These are phyloP conservation scores for Eucalyptus polybractea DNA, from an alignment of 345 rosid genomes.

Conservation along the genomic window DNA sequence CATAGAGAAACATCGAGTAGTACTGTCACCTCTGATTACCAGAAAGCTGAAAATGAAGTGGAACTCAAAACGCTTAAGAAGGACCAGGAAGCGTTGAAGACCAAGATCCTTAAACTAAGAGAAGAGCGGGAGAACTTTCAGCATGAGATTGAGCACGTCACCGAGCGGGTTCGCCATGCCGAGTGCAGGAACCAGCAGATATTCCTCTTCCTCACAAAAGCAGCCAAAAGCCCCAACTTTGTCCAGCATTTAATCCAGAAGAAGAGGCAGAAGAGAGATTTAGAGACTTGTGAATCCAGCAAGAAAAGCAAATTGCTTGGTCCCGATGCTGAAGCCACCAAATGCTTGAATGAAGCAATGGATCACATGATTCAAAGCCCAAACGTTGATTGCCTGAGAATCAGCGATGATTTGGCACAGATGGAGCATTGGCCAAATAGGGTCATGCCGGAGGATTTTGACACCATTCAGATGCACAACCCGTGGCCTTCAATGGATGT, in stretches of 20 bases:
- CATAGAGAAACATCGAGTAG: background rate
- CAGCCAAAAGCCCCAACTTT: constrained; percentile 18
- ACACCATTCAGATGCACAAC: background rate
- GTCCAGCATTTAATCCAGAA: constrained; percentile 21
- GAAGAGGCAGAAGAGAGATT: constrained; percentile 19
- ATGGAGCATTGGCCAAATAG: background rate
- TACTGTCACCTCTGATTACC: background rate
- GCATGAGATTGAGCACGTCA: constrained; percentile 10
- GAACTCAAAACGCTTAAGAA: constrained; percentile 23
- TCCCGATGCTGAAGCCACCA: background rate
- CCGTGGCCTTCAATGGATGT: background rate
- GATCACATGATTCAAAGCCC: background rate
- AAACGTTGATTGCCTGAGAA: background rate
- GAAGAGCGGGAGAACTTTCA: constrained; percentile 6
- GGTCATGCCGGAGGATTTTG: background rate
- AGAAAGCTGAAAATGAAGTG: background rate
- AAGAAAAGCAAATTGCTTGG: constrained; percentile 1
- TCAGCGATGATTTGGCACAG: background rate
- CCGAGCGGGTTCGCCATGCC: constrained; percentile 18
- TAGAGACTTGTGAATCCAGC: background rate
- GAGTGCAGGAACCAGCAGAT: constrained; percentile 37
- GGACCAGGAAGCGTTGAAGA: background rate
- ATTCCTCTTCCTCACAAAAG: constrained; percentile 31
- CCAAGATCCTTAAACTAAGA: background rate
- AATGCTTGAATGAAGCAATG: background rate